Percentiles rank a stretch among this genome's conserved stretches.
Evolutionary conservation across 768 basidiomycete species (phyloP).

Genomic region (Macrolepiota dolichaula): DNA sequence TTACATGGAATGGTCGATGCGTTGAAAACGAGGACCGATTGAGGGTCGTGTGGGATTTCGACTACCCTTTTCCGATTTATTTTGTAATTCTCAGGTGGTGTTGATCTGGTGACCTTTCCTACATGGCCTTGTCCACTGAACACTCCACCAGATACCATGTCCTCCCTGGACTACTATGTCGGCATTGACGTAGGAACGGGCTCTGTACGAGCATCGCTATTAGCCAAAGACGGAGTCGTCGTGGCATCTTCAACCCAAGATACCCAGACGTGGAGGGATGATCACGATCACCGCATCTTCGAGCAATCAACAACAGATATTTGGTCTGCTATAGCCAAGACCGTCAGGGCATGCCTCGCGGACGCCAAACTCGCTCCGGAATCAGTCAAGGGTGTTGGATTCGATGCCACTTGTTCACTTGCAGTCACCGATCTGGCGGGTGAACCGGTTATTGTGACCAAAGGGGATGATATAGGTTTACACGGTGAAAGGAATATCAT

Average conservation of each 20-base stretch:
- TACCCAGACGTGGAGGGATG: slow-evolving; percentile 85
- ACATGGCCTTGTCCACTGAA: neutral
- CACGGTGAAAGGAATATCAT: slow-evolving; percentile 82
- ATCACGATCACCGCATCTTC: slow-evolving; percentile 85
- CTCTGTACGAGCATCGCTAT: slow-evolving; percentile 84
- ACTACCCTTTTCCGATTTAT: too few species aligned
- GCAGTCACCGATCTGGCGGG: slow-evolving; percentile 80
- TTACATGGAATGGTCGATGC: too few species aligned
- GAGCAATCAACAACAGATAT: slow-evolving; percentile 93
- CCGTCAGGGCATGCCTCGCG: slow-evolving; percentile 60
- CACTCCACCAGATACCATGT: slow-evolving; percentile 25
- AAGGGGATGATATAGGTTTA: slow-evolving; percentile 58
- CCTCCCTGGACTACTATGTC: slow-evolving; percentile 51
- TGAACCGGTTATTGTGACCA: slow-evolving; percentile 70
- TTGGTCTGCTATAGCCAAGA: slow-evolving; percentile 67
- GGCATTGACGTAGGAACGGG: slow-evolving; percentile 91
- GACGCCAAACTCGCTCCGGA: slow-evolving; percentile 41
- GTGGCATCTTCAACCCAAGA: slow-evolving; percentile 77
- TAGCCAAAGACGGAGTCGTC: slow-evolving; percentile 64
- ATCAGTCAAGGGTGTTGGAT: slow-evolving; percentile 80
- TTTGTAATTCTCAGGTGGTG: neutral
- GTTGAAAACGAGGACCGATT: too few species aligned
- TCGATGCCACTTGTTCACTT: slow-evolving; percentile 96
- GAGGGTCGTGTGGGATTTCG: too few species aligned
- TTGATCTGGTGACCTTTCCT: slow-evolving; percentile 7